Base-by-base conservation (phyloP, 306 rosid species). In the Cucurbita ficifolia region DNA sequence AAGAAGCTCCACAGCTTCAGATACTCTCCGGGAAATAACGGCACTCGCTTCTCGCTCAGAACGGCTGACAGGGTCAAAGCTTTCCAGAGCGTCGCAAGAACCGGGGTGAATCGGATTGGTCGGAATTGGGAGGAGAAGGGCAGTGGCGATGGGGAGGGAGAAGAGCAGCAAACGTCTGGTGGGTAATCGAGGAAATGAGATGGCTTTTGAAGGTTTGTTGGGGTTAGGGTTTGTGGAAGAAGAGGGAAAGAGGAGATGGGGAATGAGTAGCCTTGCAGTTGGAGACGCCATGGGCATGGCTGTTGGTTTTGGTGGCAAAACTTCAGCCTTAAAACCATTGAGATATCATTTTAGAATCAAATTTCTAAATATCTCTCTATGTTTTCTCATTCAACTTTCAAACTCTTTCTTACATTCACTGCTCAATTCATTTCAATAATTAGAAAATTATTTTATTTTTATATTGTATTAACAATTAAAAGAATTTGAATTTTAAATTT, bases 1-100 rank as follows among this genome's bases (percentile, higher is more conserved):
- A 83, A 88, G 81, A 83, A 88, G 80, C 17, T 83, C 87, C 75
- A 86, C 84, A 2, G 88, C 92, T 29, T 78, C 84, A 4, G 96
- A 82, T 33, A 87, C 79, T 83, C 92, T 84, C 13, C 42, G 79
- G 14, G 92, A 81, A 70, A 82, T 69, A 29, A 73, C 70, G 70
- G 78, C 65, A 72, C 92, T 91, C 1, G 88, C 89, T 45, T 82
- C 83, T 81, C 74, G 83, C 73, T 91, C 91, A 7, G 81, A 69
- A 10, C 80, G 17, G 69, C 76, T 86, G 8, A 87, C 80, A 1
- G 92, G 96, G 64, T 91, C 89, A 76, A 75, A 90, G 73, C 45
- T 61, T 48, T 78, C 39, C 16, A 68, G 54, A 46, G 85, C 80
- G 58, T 6, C 40, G 75, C 78, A 72, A 64, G 85, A 59, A 22